Conservation (phyloP, 371 early-diverging fungal genomes). For the Circinella umbellata region DNA sequence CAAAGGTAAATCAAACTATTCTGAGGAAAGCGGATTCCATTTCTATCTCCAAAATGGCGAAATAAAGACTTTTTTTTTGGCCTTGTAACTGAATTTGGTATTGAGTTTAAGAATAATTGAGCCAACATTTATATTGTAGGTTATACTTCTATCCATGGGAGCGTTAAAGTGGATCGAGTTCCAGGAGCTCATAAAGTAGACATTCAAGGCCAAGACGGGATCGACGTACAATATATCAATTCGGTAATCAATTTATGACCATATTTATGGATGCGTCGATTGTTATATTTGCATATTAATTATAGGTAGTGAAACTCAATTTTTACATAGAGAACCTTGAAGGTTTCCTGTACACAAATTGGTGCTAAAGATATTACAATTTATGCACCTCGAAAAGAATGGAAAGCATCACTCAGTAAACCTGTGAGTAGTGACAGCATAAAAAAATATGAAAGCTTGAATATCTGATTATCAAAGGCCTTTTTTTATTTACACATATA, state of each 20-base stretch:
- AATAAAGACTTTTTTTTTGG: neutral
- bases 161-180: conserved; percentile 14
- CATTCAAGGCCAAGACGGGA: conserved; percentile 30
- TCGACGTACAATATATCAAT: conserved; percentile 27
- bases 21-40: too few species aligned
- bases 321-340: conserved; percentile 42
- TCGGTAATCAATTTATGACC: conserved; percentile 22
- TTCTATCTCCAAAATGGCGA: too few species aligned
- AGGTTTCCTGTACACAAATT: conserved; percentile 33
- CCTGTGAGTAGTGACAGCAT: conserved; percentile 11
- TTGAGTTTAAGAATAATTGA: neutral
- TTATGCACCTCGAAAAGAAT: conserved; percentile 29
- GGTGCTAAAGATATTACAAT: conserved; percentile 28
- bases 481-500: conserved; percentile 16
- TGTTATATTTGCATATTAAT: too few species aligned
- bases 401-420: conserved; percentile 20
- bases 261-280: too few species aligned
- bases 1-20: conserved; percentile 33
- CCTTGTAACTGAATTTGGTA: neutral
- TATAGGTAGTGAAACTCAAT: neutral
- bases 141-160: conserved; percentile 19
- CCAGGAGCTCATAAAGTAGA: neutral
- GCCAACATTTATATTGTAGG: neutral
- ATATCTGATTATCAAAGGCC: neutral
- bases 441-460: neutral